phyloP scores from a whole-genome alignment of 768 basidiomycete genomes.

The Tylopilus felleus region DNA sequence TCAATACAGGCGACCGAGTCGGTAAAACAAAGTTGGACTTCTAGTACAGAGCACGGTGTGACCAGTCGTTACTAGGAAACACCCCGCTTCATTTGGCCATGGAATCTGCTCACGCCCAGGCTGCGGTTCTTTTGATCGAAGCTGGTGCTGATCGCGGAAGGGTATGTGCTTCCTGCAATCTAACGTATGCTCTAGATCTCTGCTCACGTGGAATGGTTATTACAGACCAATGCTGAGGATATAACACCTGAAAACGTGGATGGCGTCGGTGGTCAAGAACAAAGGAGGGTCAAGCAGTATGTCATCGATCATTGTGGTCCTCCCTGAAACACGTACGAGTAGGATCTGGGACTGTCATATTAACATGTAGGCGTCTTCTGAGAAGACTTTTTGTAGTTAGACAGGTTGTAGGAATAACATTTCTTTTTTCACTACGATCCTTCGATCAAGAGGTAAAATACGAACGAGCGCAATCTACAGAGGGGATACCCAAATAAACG shows the following conservation, averaged over 20 bases:
- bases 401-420: background rate
- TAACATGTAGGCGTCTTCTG: background rate
- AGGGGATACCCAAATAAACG: background rate
- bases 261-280: slow-evolving; percentile 87
- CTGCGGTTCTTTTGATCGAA: slow-evolving; percentile 87
- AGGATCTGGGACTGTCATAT: background rate
- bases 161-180: slow-evolving; percentile 44
- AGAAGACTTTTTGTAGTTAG: background rate
- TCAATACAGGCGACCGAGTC: slow-evolving; percentile 83
- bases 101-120: slow-evolving; percentile 93
- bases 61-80: slow-evolving; percentile 57
- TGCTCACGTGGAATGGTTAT: background rate
- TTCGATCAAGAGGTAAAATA: slow-evolving; percentile 10
- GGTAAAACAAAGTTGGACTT: slow-evolving; percentile 41
- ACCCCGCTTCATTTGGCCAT: slow-evolving; percentile 96
- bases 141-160: slow-evolving; percentile 91
- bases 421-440: background rate
- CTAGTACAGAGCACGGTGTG: background rate
- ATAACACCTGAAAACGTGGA: slow-evolving; percentile 85
- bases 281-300: slow-evolving; percentile 74
- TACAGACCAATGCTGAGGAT: slow-evolving; percentile 77
- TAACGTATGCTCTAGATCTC: background rate
- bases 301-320: slow-evolving; percentile 69
- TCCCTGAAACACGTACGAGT: slow-evolving; percentile 12
- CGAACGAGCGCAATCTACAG: slow-evolving; percentile 7